A percentile compares a stretch with the other conserved stretches of the same genome.
phyloP scores from a whole-genome alignment of 2,329 filamentous ascomycete species.

The Colletotrichum spinosum region DNA sequence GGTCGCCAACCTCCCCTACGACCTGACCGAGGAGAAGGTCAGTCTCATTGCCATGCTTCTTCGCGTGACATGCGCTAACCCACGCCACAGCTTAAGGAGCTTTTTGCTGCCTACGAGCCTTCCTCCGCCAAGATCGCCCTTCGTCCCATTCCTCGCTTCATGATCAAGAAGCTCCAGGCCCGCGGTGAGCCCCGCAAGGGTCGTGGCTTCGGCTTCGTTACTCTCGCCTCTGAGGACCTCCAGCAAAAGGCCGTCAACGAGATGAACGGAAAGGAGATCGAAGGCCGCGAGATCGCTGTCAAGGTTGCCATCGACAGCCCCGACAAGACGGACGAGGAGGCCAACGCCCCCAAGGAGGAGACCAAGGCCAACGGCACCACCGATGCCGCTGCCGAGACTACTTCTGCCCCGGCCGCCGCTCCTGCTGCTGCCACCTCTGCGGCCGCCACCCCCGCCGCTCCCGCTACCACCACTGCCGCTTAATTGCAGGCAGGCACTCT shows the following conservation, averaged over 20 bases:
- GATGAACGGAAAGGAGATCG: constrained; percentile 99
- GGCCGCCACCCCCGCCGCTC: constrained; percentile 47
- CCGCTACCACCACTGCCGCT: constrained; percentile 40
- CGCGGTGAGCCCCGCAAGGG: constrained; percentile 99
- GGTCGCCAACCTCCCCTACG: constrained; percentile 99
- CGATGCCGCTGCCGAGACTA: constrained; percentile 43
- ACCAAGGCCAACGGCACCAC: constrained; percentile 57
- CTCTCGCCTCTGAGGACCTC: constrained; percentile 91
- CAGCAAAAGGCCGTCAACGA: constrained; percentile 97
- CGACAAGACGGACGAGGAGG: constrained; percentile 93
- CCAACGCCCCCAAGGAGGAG: constrained; percentile 64
- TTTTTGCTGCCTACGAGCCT: constrained; percentile 92
- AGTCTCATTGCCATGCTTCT: constrained; percentile 42
- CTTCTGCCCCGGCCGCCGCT: constrained; percentile 40
- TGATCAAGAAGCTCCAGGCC: constrained; percentile 99
- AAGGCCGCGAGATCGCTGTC: constrained; percentile 98
- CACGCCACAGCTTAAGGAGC: constrained; percentile 85
- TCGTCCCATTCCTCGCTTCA: constrained; percentile 97
- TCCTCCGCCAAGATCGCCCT: constrained; percentile 98
- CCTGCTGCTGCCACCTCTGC: constrained; percentile 40
- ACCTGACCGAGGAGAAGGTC: constrained; percentile 97
- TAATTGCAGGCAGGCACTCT: constrained; percentile 40
- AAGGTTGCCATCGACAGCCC: constrained; percentile 99
- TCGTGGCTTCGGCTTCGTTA: constrained; percentile 98
- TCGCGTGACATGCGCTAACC: constrained; percentile 39